These are phyloP conservation scores for Tylopilus plumbeoviolaceoides DNA, from an alignment of 768 basidiomycete species.

Conservation along the genomic window DNA sequence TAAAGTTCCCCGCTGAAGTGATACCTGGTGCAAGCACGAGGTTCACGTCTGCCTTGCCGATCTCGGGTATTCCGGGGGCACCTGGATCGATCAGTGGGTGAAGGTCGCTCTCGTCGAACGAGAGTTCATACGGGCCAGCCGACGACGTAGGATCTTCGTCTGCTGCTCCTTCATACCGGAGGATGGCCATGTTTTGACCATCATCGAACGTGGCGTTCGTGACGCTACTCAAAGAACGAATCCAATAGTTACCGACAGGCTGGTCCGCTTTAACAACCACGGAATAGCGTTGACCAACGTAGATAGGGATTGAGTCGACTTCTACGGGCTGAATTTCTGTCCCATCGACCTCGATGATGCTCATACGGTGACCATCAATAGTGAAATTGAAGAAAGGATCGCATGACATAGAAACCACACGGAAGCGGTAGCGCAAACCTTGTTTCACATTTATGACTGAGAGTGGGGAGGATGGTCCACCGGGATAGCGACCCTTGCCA, in stretches of 20 bases:
- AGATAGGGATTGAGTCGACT: not conserved
- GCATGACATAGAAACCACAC: not conserved
- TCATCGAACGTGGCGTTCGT: slow-evolving; percentile 27
- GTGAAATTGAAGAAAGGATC: slow-evolving; percentile 1
- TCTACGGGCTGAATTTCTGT: not conserved
- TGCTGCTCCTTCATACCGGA: slow-evolving; percentile 45
- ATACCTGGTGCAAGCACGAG: slow-evolving; percentile 18
- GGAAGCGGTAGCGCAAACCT: slow-evolving; percentile 1
- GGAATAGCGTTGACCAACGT: slow-evolving; percentile 2
- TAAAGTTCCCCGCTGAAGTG: slow-evolving; percentile 4
- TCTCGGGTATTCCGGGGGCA: slow-evolving; percentile 37
- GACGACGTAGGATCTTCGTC: slow-evolving; percentile 43
- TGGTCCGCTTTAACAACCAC: not conserved
- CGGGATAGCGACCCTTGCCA: slow-evolving; percentile 1
- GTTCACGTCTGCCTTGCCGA: slow-evolving; percentile 40
- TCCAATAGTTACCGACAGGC: not conserved
- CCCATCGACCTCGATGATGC: slow-evolving; percentile 4
- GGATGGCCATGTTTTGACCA: slow-evolving; percentile 46
- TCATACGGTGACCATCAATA: slow-evolving; percentile 6
- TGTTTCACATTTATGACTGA: not conserved
- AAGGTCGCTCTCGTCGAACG: slow-evolving; percentile 38
- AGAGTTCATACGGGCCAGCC: slow-evolving; percentile 20
- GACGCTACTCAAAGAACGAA: not conserved
- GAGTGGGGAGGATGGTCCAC: not conserved
- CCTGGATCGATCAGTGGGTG: slow-evolving; percentile 31